Conservation (phyloP, 1,284 basidiomycete species). For the Sparassis latifolia region DNA sequence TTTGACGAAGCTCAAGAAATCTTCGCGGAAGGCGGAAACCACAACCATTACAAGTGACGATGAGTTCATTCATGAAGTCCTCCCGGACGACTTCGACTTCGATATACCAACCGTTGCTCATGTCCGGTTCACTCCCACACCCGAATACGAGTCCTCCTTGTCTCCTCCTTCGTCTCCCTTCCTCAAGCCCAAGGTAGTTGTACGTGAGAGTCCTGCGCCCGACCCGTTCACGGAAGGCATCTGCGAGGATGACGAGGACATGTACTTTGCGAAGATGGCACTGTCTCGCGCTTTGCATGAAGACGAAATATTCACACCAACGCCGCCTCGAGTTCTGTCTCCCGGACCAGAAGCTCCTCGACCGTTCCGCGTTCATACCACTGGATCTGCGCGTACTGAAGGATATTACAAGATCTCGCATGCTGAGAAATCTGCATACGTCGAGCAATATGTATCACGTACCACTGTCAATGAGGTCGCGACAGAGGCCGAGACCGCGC, state of each 20-base stretch:
- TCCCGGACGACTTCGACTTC: conserved; percentile 44
- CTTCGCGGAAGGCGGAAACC: conserved; percentile 26
- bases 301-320: conserved; percentile 21
- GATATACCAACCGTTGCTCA: conserved; percentile 44
- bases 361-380: conserved; percentile 62
- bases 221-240: conserved; percentile 56
- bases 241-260: conserved; percentile 88
- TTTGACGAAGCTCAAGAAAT: conserved; percentile 31
- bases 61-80: conserved; percentile 40
- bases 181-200: conserved; percentile 19
- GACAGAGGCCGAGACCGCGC: conserved; percentile 33
- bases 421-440: conserved; percentile 87
- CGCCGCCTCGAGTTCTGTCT: conserved; percentile 25
- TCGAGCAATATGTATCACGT: conserved; percentile 70
- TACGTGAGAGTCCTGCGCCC: conserved; percentile 26
- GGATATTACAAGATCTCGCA: conserved; percentile 94
- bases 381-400: conserved; percentile 86
- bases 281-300: conserved; percentile 30
- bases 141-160: conserved; percentile 35
- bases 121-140: conserved; percentile 37
- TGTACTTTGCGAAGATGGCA: conserved; percentile 78
- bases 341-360: conserved; percentile 27
- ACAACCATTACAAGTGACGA: conserved; percentile 26
- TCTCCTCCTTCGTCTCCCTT: conserved; percentile 32
- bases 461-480: conserved; percentile 32